Evolutionary conservation across 805 yeast genomes (phyloP).

Genomic region (Suhomyces sp.): DNA sequence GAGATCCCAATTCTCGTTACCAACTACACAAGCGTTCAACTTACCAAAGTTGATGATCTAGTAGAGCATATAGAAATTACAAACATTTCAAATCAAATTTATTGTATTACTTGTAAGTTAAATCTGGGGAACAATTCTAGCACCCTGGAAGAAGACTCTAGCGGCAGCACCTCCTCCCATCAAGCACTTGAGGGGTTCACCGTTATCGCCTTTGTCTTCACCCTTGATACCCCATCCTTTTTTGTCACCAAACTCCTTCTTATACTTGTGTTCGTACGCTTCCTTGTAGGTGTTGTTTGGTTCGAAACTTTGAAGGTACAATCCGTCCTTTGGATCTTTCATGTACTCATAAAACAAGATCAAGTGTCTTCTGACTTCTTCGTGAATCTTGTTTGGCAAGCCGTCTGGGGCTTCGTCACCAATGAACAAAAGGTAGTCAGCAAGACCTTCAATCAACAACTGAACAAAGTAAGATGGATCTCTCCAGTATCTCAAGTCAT

Average conservation of each 20-base stretch:
- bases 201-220: constrained; percentile 50
- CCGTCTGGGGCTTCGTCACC: constrained; percentile 40
- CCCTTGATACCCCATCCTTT: constrained; percentile 49
- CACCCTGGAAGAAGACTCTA: constrained; percentile 65
- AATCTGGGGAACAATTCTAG: constrained; percentile 44
- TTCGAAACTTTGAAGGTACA: constrained; percentile 59
- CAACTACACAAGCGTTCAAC: constrained; percentile 63
- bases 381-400: constrained; percentile 33
- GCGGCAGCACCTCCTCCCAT: constrained; percentile 70
- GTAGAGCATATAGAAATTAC: background rate
- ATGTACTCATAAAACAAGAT: constrained; percentile 55
- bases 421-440: constrained; percentile 56
- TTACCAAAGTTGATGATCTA: constrained; percentile 53
- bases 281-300: constrained; percentile 52
- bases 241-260: constrained; percentile 52
- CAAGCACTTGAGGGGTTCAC: constrained; percentile 48
- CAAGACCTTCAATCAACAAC: constrained; percentile 62
- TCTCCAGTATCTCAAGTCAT: constrained; percentile 58
- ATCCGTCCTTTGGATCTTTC: constrained; percentile 56
- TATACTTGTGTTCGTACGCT: constrained; percentile 47
- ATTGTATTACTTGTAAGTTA: background rate
- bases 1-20: constrained; percentile 60
- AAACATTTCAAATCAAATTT: background rate
- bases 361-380: constrained; percentile 53
- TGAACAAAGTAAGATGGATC: constrained; percentile 64